These are phyloP conservation scores for Cercospora canescens DNA, from an alignment of 2,329 filamentous ascomycete species.

Conservation along the genomic window DNA sequence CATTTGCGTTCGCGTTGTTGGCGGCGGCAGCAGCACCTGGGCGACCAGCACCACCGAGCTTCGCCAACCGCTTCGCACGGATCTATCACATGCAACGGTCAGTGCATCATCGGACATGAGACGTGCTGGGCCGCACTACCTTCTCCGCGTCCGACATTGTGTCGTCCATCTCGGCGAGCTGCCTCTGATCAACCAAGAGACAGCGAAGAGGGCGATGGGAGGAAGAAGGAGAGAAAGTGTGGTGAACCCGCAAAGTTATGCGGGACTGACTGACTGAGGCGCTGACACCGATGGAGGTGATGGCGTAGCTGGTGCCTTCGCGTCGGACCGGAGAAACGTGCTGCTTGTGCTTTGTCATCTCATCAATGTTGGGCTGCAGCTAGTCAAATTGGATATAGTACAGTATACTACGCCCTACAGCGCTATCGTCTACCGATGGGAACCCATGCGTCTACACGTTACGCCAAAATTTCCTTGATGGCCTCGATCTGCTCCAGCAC, in stretches of 20 bases:
- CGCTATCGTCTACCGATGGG: neutral
- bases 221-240: neutral
- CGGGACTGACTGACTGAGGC: neutral
- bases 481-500: constrained; percentile 65
- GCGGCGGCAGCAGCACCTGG: constrained; percentile 15
- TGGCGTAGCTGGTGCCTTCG: constrained; percentile 2
- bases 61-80: constrained; percentile 66
- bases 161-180: constrained; percentile 21
- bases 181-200: neutral
- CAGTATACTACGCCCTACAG: neutral
- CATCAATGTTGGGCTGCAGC: neutral
- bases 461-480: constrained; percentile 43
- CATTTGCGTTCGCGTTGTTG: constrained; percentile 9
- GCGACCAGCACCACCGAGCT: constrained; percentile 51
- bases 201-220: neutral
- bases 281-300: neutral
- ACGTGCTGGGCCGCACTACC: constrained; percentile 33
- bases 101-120: neutral
- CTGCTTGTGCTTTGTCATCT: neutral
- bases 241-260: neutral
- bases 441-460: neutral
- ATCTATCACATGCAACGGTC: constrained; percentile 49
- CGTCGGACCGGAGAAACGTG: neutral
- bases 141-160: constrained; percentile 49
- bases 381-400: neutral